Conservation (phyloP, 495 filamentous ascomycete species). For the Thermochaetoides thermophila region DNA sequence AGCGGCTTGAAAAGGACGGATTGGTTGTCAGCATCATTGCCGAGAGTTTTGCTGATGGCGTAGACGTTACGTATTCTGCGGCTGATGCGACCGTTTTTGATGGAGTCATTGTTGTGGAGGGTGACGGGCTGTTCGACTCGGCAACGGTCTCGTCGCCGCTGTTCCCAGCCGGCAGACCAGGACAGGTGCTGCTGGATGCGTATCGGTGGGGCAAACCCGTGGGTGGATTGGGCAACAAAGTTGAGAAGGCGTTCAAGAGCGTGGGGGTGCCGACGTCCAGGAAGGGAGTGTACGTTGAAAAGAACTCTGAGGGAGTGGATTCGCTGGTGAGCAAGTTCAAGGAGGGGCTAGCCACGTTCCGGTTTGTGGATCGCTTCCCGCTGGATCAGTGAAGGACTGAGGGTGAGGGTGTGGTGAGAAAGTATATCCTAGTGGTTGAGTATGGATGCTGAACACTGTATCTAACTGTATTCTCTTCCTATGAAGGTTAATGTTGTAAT, state of each 20-base stretch:
- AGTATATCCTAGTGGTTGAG: no score
- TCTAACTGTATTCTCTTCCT: no score
- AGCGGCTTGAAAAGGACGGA: slow-evolving; percentile 29
- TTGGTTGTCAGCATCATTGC: slow-evolving; percentile 48
- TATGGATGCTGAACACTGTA: no score
- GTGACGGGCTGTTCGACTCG: slow-evolving; percentile 39
- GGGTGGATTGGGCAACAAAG: slow-evolving; percentile 37
- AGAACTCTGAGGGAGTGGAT: slow-evolving; percentile 17
- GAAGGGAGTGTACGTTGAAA: slow-evolving; percentile 35
- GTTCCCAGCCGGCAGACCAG: slow-evolving; percentile 48
- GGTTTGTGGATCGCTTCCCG: no score
- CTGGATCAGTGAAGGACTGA: no score
- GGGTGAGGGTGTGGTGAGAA: no score
- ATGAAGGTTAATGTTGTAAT: no score
- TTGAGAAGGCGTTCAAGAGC: slow-evolving; percentile 22
- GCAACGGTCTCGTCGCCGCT: slow-evolving; percentile 26
- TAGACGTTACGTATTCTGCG: slow-evolving; percentile 55
- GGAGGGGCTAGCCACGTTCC: slow-evolving; percentile 49
- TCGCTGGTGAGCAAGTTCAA: slow-evolving; percentile 34
- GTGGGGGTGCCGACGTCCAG: slow-evolving; percentile 22
- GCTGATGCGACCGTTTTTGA: slow-evolving; percentile 61
- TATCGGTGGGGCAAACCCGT: slow-evolving; percentile 65
- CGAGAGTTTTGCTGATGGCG: slow-evolving; percentile 39
- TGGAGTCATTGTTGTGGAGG: slow-evolving; percentile 47
- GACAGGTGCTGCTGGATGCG: slow-evolving; percentile 49